Conservation (phyloP, 805 yeast genomes). For the Ogataea thermomethanolica region DNA sequence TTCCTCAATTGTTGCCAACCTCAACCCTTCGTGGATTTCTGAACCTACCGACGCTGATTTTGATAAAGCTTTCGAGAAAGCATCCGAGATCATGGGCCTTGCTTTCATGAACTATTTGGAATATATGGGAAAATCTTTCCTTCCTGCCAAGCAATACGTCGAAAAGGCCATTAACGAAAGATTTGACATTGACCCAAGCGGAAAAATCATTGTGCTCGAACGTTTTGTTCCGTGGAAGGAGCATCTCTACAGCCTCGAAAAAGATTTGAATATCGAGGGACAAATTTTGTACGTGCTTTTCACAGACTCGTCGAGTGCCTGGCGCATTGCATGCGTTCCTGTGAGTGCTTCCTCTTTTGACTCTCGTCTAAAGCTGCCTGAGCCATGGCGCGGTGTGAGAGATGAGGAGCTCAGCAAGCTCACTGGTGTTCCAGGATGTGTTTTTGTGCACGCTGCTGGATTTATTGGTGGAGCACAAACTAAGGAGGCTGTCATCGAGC, state of each 20-base stretch:
- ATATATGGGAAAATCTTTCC: constrained; percentile 80
- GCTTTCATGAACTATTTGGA: constrained; percentile 67
- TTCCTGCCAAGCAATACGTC: constrained; percentile 83
- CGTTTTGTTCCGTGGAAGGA: constrained; percentile 94
- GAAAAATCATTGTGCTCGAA: constrained; percentile 70
- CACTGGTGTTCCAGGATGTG: constrained; percentile 82
- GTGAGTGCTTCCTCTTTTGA: constrained; percentile 72
- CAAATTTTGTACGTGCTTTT: constrained; percentile 74
- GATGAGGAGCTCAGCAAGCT: constrained; percentile 73
- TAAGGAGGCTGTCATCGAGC: constrained; percentile 67
- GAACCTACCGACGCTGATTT: constrained; percentile 61
- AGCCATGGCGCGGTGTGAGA: constrained; percentile 91
- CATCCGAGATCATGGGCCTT: constrained; percentile 78
- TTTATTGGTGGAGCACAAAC: constrained; percentile 93
- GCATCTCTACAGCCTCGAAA: constrained; percentile 75
- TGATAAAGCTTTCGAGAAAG: constrained; percentile 64
- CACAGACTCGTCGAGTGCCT: constrained; percentile 62
- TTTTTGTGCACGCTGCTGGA: constrained; percentile 94
- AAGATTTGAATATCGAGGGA: constrained; percentile 50
- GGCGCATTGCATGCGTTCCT: constrained; percentile 94
- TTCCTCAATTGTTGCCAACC: constrained; percentile 70
- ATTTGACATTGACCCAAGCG: constrained; percentile 57
- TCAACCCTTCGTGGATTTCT: constrained; percentile 85
- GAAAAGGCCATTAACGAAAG: constrained; percentile 64
- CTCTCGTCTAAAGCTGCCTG: constrained; percentile 84